Conservation (phyloP, 768 basidiomycete species). For the Cyathus striatus region DNA sequence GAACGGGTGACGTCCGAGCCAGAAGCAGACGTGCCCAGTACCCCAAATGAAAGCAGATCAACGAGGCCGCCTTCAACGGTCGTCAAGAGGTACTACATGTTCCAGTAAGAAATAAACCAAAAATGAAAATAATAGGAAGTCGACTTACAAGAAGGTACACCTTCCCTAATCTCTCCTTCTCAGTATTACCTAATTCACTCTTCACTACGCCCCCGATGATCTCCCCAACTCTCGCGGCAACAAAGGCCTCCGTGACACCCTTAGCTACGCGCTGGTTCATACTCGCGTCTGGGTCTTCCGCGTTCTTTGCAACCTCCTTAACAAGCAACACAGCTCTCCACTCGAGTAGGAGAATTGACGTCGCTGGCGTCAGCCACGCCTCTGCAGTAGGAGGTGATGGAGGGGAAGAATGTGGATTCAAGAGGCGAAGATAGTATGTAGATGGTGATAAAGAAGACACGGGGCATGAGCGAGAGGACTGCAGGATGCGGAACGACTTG, state of each 20-base stretch:
- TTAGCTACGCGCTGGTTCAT: conserved; percentile 53
- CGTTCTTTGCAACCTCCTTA: conserved; percentile 32
- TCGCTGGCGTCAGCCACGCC: conserved; percentile 30
- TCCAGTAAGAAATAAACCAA: background rate
- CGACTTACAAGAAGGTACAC: conserved; percentile 41
- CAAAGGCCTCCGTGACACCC: conserved; percentile 66
- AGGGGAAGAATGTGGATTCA: conserved; percentile 17
- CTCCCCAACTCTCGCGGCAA: conserved; percentile 49
- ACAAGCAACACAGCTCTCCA: conserved; percentile 63
- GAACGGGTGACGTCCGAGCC: conserved; percentile 41
- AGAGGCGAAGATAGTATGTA: conserved; percentile 50
- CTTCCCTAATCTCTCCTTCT: conserved; percentile 23
- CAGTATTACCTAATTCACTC: conserved; percentile 11
- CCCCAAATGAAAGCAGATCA: conserved; percentile 54
- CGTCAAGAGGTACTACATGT: conserved; percentile 53
- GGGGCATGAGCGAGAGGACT: conserved; percentile 18
- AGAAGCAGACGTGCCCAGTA: conserved; percentile 23
- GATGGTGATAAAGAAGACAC: conserved; percentile 38
- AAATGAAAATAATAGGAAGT: too few species aligned
- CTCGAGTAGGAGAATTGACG: conserved; percentile 48
- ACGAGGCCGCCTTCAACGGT: conserved; percentile 48
- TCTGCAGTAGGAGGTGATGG: conserved; percentile 13
- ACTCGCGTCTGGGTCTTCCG: conserved; percentile 43
- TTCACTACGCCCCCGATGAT: conserved; percentile 33
- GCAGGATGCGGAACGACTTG: conserved; percentile 44